Evolutionary conservation across 176 grass and related monocot genomes (phyloP), one percentile per base, ranked within the genome.

Genomic region (Aegilops umbellulata): DNA sequence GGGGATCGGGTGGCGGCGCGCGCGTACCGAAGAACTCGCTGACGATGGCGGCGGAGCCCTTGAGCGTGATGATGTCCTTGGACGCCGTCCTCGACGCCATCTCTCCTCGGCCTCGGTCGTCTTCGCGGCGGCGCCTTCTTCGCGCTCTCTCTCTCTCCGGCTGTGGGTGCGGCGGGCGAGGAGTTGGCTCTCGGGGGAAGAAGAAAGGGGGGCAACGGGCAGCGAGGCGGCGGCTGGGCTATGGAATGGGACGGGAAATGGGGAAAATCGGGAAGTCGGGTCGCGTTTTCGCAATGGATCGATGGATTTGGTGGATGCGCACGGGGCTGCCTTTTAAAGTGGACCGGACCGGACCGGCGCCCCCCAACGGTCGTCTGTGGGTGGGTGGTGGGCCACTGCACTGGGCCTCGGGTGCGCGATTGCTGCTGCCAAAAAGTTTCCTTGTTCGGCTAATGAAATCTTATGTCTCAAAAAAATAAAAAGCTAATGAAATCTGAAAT

Each of bases 51-150:
- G 97, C 84, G 47, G 97, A 99, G 80, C 97, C 97, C 44, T 91
- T 88, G 60, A 99, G 94, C 1, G 97, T 96, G 92, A 99, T 99
- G 94, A 99, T 93, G 69, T 99, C 97, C 97, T 99, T 99, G 58
- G 94, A 93, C 69, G 67, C 81, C 20, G 94, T 96, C 92, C 94
- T 89, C 77, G 94, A 96, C 65, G 85, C 97, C 97, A 99, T 99
- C 73, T 74, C 63, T 25, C 5, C 25, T 51, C 58, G 13, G 55
- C 16, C 63, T 55, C 17, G 27, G 74, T 19, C n/a, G 70, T n/a
- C 44, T 61, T 83, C 29, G 77, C 84, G 36, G 51, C 31, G 2
- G 67, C 65, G 67, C 49, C 49, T 53, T 17, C 16, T 19, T 53
- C 49, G 10, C 76, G 4, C 5, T 17, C 39, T 9, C 70, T 49